These are phyloP conservation scores for Akebia trifoliata DNA, from an alignment of 164 flowering plant species.

Conservation along the genomic window DNA sequence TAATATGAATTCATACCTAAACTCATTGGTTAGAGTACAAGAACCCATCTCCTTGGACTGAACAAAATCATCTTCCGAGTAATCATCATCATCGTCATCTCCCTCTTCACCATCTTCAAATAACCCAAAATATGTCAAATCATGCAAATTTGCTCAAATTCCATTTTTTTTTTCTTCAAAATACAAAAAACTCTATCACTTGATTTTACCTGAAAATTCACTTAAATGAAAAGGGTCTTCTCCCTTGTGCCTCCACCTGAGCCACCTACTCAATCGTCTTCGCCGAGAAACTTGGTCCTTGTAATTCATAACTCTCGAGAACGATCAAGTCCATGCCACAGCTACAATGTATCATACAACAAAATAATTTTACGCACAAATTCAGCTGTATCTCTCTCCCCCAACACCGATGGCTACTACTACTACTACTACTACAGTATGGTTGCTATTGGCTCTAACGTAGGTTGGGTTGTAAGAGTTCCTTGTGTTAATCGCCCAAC, in stretches of 20 bases:
- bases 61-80: conserved; percentile 13
- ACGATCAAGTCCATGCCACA: conserved; percentile 18
- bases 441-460: no score
- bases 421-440: not conserved
- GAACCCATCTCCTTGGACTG: conserved; percentile 30
- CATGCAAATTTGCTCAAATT: not conserved
- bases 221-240: conserved; percentile 11
- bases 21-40: conserved; percentile 34
- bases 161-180: not conserved
- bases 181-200: not conserved
- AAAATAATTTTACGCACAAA: not conserved
- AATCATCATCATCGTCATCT: conserved; percentile 22
- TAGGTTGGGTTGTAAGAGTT: not conserved
- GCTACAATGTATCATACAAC: not conserved
- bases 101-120: conserved; percentile 28
- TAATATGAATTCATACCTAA: conserved; percentile 33
- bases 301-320: conserved; percentile 24
- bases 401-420: not conserved
- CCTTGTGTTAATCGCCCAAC: conserved; percentile 31
- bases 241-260: conserved; percentile 33
- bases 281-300: conserved; percentile 18
- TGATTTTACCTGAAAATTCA: conserved; percentile 33
- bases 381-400: not conserved
- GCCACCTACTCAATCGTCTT: conserved; percentile 31
- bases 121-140: not conserved